Conservation (phyloP, 2,329 filamentous ascomycete genomes). For the Botryotinia convoluta region DNA sequence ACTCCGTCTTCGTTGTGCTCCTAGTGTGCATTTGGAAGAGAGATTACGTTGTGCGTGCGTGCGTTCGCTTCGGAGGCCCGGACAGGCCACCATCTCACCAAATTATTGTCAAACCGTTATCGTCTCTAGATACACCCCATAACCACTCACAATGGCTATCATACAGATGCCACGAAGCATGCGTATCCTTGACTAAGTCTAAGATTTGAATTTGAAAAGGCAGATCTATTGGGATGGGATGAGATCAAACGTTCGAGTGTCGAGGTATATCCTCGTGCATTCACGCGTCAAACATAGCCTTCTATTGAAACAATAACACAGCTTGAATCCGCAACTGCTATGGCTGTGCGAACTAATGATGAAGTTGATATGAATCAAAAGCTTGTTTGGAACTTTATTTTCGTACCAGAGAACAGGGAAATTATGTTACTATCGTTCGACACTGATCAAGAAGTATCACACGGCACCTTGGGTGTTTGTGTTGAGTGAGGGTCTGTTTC, state of each 20-base stretch:
- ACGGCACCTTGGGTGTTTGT: not conserved
- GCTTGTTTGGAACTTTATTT: slow-evolving; percentile 10
- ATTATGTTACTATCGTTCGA: not conserved
- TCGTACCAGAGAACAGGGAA: not conserved
- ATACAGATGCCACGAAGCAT: not conserved
- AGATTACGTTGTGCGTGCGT: not conserved
- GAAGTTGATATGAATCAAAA: slow-evolving; percentile 1
- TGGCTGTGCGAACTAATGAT: not conserved
- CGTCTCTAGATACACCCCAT: slow-evolving; percentile 7
- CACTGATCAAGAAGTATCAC: not conserved
- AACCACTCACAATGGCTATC: not conserved
- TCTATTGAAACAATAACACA: not conserved
- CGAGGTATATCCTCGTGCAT: not conserved
- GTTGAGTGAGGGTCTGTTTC: not conserved
- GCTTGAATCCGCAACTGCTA: not conserved
- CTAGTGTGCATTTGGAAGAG: not conserved
- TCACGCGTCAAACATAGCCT: slow-evolving; percentile 2
- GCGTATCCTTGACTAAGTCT: not conserved
- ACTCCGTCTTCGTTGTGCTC: not conserved
- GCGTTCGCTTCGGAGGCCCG: not conserved
- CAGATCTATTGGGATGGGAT: not conserved
- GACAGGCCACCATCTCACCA: slow-evolving; percentile 1
- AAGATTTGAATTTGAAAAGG: not conserved
- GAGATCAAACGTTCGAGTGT: slow-evolving; percentile 3
- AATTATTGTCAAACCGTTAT: slow-evolving; percentile 3